A percentile compares a stretch with the other conserved stretches of the same genome.
Conservation (phyloP, 169 alveolate genomes). For the Cyclospora cayetanensis region DNA sequence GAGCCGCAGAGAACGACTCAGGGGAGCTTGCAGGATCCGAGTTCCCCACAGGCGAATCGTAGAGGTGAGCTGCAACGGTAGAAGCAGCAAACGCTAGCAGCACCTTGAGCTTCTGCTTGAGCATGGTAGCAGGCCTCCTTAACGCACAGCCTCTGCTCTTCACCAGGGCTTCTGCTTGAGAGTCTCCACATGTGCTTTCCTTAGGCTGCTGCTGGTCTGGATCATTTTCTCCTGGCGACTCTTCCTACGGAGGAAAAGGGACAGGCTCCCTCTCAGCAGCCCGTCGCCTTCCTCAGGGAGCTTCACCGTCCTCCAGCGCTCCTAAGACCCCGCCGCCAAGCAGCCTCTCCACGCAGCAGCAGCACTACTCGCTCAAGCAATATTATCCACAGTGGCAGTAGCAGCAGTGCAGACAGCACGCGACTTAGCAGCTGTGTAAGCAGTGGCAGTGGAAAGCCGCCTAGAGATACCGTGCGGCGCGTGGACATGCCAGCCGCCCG, state of each 20-base stretch:
- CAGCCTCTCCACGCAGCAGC: constrained; percentile 17
- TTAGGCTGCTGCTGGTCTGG: constrained; percentile 40
- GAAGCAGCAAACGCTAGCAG: background rate
- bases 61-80: constrained; percentile 15
- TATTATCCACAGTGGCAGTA: background rate
- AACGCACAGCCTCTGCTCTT: background rate
- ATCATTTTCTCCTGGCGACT: constrained; percentile 14
- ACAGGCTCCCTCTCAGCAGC: constrained; percentile 3
- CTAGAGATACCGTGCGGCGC: background rate
- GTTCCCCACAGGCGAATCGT: constrained; percentile 42
- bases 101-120: no score
- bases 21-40: constrained; percentile 36
- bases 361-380: background rate
- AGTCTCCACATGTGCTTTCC: background rate
- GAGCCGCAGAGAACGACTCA: constrained; percentile 46
- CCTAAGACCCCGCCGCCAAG: background rate
- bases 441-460: background rate
- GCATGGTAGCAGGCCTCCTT: no score
- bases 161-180: background rate
- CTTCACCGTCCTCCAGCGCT: constrained; percentile 36
- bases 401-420: constrained; percentile 53
- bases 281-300: background rate
- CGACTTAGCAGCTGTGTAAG: constrained; percentile 10
- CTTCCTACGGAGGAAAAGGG: background rate
- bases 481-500: background rate